Evolutionary conservation across 2,329 filamentous ascomycete genomes (phyloP), one percentile per base, ranked within the genome.

Genomic region (Nannizziopsis barbatae): DNA sequence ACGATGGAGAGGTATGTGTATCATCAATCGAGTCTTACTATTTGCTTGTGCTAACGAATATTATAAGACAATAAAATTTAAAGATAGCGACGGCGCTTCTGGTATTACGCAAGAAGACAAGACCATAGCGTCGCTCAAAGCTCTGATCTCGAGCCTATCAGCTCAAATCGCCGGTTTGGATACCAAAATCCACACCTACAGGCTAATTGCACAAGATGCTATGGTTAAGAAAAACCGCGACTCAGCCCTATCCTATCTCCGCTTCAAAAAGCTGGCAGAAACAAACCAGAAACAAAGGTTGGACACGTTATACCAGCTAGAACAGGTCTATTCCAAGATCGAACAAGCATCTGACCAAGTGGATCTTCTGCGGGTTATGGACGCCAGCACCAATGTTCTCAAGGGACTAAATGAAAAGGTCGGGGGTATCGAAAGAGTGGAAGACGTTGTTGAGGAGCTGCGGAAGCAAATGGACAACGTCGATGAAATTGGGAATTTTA

Each of bases 331-430:
- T 47, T 67, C 75, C n/a, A 84, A 83, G 60, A 85, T 98, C 45
- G 83, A 95, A 62, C 81, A 90, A 64, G 92, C 92, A 0, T 76
- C 80, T 0, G 85, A 89, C 64, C 86, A 95, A 54, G 80, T 93
- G 7, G 83, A 87, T 57, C 76, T 95, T 11, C 80, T 96, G 7
- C 76, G 77, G 51, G 82, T 88, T 5, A 89, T 98, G 82, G 79
- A 87, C 60, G 76, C 81, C 12, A 87, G 86, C 53, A 79, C 83
- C 0, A 75, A 75, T 31, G 86, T 85, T 1, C 74, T 98, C 31
- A 76, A 77, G 55, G 73, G 71, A 20, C 73, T 98, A 27, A 88
- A 95, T 61, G 74, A 76, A 41, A 78, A 86, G 61, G 76, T 88
- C 17, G 92, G 92, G 40, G 85, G 86, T 1, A 75, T 77, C 0